Percentiles rank a stretch among this genome's conserved stretches.
Evolutionary conservation across 306 rosid genomes (phyloP).

Genomic region (Ammopiptanthus mongolicus): DNA sequence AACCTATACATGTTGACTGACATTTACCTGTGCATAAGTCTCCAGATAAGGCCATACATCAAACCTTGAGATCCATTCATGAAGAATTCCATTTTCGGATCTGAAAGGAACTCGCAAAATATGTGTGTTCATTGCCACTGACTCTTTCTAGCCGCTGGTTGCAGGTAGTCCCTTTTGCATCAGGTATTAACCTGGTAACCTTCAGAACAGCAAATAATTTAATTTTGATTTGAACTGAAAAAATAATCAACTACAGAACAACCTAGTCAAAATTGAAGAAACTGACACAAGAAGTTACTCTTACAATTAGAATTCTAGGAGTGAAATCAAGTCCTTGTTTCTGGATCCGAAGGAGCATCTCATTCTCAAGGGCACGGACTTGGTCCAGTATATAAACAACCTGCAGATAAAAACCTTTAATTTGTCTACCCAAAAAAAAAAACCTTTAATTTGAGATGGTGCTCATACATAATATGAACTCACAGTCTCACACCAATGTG

Average conservation of each 20-base stretch:
- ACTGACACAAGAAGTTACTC: constrained; percentile 23
- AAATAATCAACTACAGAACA: not conserved
- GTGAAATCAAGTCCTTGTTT: constrained; percentile 71
- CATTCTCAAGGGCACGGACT: constrained; percentile 95
- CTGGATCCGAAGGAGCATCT: constrained; percentile 77
- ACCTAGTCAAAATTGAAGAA: not conserved
- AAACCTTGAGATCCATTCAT: constrained; percentile 94
- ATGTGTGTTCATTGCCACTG: constrained; percentile 71
- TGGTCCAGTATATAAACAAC: constrained; percentile 93
- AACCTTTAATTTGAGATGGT: not conserved
- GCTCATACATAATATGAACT: constrained; percentile 2
- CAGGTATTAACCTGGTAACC: constrained; percentile 91
- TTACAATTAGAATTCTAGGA: constrained; percentile 82
- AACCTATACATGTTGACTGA: not conserved
- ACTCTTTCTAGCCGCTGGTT: constrained; percentile 89
- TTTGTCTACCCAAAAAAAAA: too few relatives aligned
- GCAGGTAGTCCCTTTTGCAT: constrained; percentile 90
- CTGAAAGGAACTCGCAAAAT: constrained; percentile 92
- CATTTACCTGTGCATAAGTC: constrained; percentile 77
- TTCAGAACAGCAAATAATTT: constrained; percentile 4
- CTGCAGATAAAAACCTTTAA: constrained; percentile 33
- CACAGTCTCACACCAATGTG: constrained; percentile 6
- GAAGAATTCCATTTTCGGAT: constrained; percentile 67
- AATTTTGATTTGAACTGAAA: not conserved
- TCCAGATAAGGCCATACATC: constrained; percentile 95